Percentiles rank a stretch among this genome's conserved stretches.
Evolutionary conservation across 495 filamentous ascomycete genomes (phyloP).

Genomic region (Glonium stellatum): DNA sequence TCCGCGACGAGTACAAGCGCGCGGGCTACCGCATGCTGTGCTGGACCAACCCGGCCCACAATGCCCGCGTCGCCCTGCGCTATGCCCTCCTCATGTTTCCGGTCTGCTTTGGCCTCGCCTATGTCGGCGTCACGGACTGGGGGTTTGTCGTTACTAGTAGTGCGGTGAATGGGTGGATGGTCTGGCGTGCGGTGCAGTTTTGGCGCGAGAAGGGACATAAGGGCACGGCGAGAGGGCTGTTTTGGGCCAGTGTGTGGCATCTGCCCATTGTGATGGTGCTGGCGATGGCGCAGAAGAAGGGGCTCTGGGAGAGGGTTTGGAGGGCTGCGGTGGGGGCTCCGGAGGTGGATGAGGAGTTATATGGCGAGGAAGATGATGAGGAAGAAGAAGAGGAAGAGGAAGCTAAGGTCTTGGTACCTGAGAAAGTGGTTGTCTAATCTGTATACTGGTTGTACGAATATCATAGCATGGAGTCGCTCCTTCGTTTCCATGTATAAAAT

Average conservation of each 20-base stretch:
- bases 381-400: constrained; percentile 8
- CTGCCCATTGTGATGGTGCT: constrained; percentile 83
- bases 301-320: constrained; percentile 83
- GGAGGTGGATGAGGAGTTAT: constrained; percentile 35
- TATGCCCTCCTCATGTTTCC: constrained; percentile 87
- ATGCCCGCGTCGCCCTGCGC: constrained; percentile 75
- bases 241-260: constrained; percentile 99
- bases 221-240: constrained; percentile 76
- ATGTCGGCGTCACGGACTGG: constrained; percentile 75
- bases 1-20: constrained; percentile 79
- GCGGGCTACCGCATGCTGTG: constrained; percentile 88
- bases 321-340: constrained; percentile 53
- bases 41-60: constrained; percentile 79
- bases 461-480: too few relatives aligned
- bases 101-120: constrained; percentile 76
- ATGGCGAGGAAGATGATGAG: constrained; percentile 40
- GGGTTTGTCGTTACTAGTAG: constrained; percentile 75
- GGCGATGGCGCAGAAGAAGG: constrained; percentile 90
- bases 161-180: constrained; percentile 81
- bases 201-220: constrained; percentile 70
- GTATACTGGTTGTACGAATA: too few relatives aligned
- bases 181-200: constrained; percentile 72
- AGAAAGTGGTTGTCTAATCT: too few relatives aligned
- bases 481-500: too few relatives aligned
- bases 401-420: neutral